Evolutionary conservation across 2,329 filamentous ascomycete genomes (phyloP).

Genomic region (Trichoderma asperellum): DNA sequence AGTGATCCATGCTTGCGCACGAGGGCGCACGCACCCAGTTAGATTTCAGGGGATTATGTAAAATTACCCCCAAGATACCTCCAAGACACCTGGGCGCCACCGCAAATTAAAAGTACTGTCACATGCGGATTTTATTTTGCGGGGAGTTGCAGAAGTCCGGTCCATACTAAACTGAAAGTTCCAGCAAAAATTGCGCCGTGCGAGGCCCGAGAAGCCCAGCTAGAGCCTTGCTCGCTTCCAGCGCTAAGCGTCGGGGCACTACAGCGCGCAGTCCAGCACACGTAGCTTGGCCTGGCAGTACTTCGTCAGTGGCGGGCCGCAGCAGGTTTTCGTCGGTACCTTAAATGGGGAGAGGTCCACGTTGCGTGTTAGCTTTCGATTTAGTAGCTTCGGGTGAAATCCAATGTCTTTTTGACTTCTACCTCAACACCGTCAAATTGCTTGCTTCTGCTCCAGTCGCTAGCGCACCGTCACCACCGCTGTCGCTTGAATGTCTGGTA

Average conservation of each 20-base stretch:
- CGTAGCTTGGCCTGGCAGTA: neutral
- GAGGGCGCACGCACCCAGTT: neutral
- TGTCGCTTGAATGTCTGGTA: constrained; percentile 1
- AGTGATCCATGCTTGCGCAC: too few species aligned
- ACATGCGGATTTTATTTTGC: constrained; percentile 18
- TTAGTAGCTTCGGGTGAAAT: neutral
- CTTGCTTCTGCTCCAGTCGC: neutral
- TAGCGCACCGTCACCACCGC: neutral
- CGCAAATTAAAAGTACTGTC: neutral
- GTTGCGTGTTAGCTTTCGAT: constrained; percentile 16
- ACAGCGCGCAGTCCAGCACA: constrained; percentile 5
- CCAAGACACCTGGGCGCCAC: neutral
- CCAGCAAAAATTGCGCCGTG: constrained; percentile 1
- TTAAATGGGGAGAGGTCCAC: constrained; percentile 23
- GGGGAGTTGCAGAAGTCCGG: constrained; percentile 16
- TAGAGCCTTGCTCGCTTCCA: constrained; percentile 1
- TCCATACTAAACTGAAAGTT: neutral
- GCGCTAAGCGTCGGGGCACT: constrained; percentile 22
- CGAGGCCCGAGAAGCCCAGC: neutral
- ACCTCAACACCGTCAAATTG: constrained; percentile 9
- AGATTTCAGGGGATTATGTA: neutral
- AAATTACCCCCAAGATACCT: neutral
- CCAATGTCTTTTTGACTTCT: neutral
- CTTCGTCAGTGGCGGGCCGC: neutral
- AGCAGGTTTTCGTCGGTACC: neutral